Percentiles rank a stretch among this genome's conserved stretches.
Conservation (phyloP, 768 basidiomycete genomes). For the Leccinum uliginosum region DNA sequence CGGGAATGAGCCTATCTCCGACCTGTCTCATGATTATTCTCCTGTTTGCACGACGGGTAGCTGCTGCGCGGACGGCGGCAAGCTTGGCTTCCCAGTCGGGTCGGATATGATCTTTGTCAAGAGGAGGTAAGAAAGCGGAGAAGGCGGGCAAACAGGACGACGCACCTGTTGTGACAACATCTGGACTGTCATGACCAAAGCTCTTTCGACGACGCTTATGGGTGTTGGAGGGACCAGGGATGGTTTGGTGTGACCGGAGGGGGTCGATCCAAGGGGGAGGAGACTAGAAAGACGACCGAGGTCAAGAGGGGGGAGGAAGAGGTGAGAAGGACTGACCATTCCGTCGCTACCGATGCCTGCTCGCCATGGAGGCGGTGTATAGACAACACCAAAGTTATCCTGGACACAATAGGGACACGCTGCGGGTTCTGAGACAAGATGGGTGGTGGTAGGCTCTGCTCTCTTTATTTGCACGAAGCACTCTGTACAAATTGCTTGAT, state of each 20-base stretch:
- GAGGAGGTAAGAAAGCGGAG: constrained; percentile 8
- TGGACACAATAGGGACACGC: constrained; percentile 98
- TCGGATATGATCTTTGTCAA: constrained; percentile 78
- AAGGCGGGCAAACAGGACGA: constrained; percentile 5
- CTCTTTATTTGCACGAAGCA: constrained; percentile 99
- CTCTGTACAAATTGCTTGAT: constrained; percentile 98
- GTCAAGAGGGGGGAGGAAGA: neutral
- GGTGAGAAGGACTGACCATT: constrained; percentile 42
- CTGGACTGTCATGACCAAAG: constrained; percentile 78
- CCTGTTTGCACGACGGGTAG: constrained; percentile 90
- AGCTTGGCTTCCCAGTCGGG: constrained; percentile 98
- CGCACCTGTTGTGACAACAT: constrained; percentile 88
- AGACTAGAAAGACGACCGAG: constrained; percentile 23
- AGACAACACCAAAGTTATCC: constrained; percentile 93
- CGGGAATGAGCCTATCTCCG: constrained; percentile 94
- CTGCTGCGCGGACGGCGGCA: constrained; percentile 91
- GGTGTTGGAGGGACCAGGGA: constrained; percentile 36
- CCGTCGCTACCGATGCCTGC: constrained; percentile 74
- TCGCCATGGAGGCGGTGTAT: constrained; percentile 78
- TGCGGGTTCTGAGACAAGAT: constrained; percentile 93
- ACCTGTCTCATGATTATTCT: constrained; percentile 98
- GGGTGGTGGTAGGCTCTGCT: constrained; percentile 88
- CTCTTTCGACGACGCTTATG: constrained; percentile 84
- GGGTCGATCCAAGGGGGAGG: constrained; percentile 52
- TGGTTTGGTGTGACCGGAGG: constrained; percentile 41